Evolutionary conservation across 805 yeast genomes (phyloP), one percentile per base, ranked within the genome.

Genomic region (Scheffersomyces spartinae): DNA sequence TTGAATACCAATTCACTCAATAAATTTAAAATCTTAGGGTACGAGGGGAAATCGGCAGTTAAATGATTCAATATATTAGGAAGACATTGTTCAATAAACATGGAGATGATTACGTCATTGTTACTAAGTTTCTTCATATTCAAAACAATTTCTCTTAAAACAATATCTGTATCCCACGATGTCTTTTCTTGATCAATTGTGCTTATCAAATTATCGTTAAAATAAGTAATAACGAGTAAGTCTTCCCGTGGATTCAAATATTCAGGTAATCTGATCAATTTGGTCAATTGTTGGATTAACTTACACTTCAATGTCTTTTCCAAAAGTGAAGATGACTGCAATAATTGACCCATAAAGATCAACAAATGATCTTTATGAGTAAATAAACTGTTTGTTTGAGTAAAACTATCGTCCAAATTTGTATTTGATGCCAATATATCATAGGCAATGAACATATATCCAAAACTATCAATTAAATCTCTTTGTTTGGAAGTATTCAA

Each of bases 291-390:
- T 27, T 70, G 70, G 15, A 80, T 55, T 1, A 91, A 69, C 20
- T 77, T 53, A 15, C 78, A 63, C 39, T 84, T 64, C 29, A 84
- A 58, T 2, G 85, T 70, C 7, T 74, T 74, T 39, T 82, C 95
- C 16, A 70, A 52, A 17, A 62, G 64, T 0, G 94, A 72, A 0
- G 81, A 64, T 0, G 78, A 65, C 43, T 77, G 68, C 25, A 86
- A 57, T 4, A 82, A 64, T 40, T 71, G 75, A n/a, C 85, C 73
- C 36, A 83, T 47, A 21, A 77, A 55, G 27, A 74, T 69, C 16
- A 85, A 50, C 9, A 86, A 55, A 20, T 73, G 73, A 39, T 85
- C 94, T 33, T 79, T 74, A 45, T 54, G 68, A 6, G 45, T 36
- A 9, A 48, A 36, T 26, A 81, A 45, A 6, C 60, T 49, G 32